Percentiles rank a stretch among this genome's conserved stretches.
Evolutionary conservation across 169 alveolate species (phyloP).

Genomic region (Plasmodium inui): DNA sequence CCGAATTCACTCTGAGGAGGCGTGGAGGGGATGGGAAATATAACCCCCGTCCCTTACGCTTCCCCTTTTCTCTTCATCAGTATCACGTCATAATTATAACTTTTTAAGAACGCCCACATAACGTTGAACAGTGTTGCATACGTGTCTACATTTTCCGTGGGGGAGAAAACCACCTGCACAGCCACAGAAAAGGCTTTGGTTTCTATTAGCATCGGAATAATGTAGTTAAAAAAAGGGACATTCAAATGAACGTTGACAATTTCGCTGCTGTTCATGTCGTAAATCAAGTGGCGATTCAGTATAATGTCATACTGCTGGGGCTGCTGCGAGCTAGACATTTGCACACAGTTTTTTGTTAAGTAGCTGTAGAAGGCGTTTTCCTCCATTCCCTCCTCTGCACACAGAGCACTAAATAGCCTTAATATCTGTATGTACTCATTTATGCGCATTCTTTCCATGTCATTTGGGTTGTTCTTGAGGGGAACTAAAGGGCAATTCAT

Average conservation of each 20-base stretch:
- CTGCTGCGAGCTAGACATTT: background rate
- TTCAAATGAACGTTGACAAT: conserved; percentile 27
- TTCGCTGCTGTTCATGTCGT: conserved; percentile 2
- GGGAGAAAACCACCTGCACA: conserved; percentile 12
- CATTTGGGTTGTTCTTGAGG: background rate
- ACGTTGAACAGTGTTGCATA: conserved; percentile 12
- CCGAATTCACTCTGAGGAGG: background rate
- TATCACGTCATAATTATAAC: conserved; percentile 54
- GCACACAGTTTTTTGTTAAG: conserved; percentile 26
- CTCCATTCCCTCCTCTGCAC: conserved; percentile 1
- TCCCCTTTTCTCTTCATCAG: conserved; percentile 17
- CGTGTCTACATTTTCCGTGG: conserved; percentile 33
- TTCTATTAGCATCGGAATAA: conserved; percentile 61
- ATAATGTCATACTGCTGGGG: conserved; percentile 8
- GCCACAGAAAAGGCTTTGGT: conserved; percentile 30
- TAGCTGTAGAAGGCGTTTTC: conserved; percentile 27
- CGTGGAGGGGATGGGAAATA: background rate
- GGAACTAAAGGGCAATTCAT: background rate
- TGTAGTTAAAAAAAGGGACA: conserved; percentile 60
- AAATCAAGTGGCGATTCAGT: conserved; percentile 4
- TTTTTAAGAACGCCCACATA: conserved; percentile 42
- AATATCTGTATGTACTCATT: conserved; percentile 19
- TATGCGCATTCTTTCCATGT: background rate
- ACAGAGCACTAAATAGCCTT: conserved; percentile 12
- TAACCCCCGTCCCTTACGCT: background rate